phyloP scores from a whole-genome alignment of 2,329 filamentous ascomycete species.

The Talaromyces sp. region DNA sequence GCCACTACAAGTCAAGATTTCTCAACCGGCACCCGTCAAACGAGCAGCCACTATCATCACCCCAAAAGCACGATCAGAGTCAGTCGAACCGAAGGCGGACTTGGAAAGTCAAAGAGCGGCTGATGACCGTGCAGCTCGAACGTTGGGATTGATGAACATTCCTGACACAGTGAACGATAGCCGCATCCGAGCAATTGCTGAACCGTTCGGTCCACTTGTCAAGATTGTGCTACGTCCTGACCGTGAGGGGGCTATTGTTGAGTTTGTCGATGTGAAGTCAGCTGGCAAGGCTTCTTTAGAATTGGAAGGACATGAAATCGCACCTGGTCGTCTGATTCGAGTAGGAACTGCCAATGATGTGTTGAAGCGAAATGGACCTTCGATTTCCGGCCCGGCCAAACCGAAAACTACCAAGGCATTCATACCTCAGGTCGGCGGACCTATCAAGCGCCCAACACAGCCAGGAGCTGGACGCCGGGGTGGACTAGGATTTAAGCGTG shows the following conservation, averaged over 20 bases:
- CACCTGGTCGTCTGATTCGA: slow-evolving; percentile 41
- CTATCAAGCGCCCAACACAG: slow-evolving; percentile 49
- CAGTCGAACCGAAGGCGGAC: slow-evolving; percentile 30
- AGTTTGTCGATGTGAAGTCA: slow-evolving; percentile 68
- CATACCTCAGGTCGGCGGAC: slow-evolving; percentile 34
- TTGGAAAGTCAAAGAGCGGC: slow-evolving; percentile 44
- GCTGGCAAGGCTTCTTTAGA: slow-evolving; percentile 61
- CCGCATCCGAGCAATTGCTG: slow-evolving; percentile 71
- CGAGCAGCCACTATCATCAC: slow-evolving; percentile 47
- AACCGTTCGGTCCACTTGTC: slow-evolving; percentile 67
- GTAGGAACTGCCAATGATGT: slow-evolving; percentile 56
- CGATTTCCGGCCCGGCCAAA: slow-evolving; percentile 24
- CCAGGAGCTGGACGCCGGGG: slow-evolving; percentile 47
- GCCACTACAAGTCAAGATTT: slow-evolving; percentile 64
- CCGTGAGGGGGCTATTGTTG: slow-evolving; percentile 81
- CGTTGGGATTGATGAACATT: slow-evolving; percentile 77
- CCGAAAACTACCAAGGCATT: slow-evolving; percentile 36
- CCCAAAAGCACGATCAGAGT: slow-evolving; percentile 38
- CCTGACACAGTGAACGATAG: slow-evolving; percentile 91
- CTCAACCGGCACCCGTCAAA: slow-evolving; percentile 45
- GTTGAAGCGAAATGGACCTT: slow-evolving; percentile 38
- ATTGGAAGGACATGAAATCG: slow-evolving; percentile 50
- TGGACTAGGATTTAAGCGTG: slow-evolving; percentile 52
- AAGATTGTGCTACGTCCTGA: slow-evolving; percentile 78
- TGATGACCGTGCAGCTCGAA: slow-evolving; percentile 59